These are phyloP conservation scores for Apocynum venetum DNA, from an alignment of 257 asterid species.

Conservation along the genomic window DNA sequence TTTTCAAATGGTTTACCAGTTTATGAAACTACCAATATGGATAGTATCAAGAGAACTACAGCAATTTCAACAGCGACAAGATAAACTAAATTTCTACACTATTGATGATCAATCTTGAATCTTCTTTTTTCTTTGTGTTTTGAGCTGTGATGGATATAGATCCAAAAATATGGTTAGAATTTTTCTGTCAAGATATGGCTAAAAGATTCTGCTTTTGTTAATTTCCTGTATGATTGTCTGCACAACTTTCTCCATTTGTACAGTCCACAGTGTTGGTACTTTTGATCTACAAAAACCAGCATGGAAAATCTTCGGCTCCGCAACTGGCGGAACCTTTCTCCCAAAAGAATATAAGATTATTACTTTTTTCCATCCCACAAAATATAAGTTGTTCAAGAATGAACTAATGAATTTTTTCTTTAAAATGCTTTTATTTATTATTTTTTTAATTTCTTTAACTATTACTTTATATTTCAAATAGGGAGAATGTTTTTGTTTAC, in stretches of 20 bases:
- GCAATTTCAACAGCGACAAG: conserved; percentile 25
- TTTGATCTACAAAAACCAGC: neutral
- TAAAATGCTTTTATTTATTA: too few species aligned
- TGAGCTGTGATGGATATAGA: neutral
- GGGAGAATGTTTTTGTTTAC: too few species aligned
- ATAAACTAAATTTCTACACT: neutral
- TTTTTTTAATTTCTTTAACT: too few species aligned
- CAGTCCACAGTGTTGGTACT: neutral
- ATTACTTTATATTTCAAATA: too few species aligned
- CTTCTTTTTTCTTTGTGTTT: neutral
- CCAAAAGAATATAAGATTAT: too few species aligned
- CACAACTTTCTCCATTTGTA: neutral
- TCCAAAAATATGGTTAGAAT: neutral
- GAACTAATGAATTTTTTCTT: too few species aligned
- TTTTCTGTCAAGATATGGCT: neutral
- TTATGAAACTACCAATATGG: conserved; percentile 43
- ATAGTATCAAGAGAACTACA: conserved; percentile 34
- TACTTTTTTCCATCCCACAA: too few species aligned
- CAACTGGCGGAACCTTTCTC: neutral
- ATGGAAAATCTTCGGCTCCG: neutral
- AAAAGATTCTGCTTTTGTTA: neutral
- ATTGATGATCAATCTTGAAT: neutral
- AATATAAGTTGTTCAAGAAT: too few species aligned
- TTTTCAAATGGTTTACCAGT: conserved; percentile 46
- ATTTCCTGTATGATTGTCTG: neutral